A percentile compares a stretch with the other conserved stretches of the same genome.
Evolutionary conservation across 2,329 filamentous ascomycete species (phyloP).

Genomic region (Juglanconis oblonga): DNA sequence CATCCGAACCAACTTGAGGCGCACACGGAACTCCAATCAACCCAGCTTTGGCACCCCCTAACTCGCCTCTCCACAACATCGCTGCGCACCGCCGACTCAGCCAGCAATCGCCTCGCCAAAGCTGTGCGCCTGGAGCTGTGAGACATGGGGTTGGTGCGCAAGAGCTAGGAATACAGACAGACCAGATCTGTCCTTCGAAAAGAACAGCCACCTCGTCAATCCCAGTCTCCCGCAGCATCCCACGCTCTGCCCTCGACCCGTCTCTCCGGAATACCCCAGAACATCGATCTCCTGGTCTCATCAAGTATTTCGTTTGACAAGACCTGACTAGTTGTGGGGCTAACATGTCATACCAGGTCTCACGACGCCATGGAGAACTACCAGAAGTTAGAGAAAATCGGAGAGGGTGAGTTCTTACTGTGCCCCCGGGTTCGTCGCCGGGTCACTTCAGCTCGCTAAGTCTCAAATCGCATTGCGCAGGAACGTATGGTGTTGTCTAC

Average conservation of each 20-base stretch:
- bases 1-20: not conserved
- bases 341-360: slow-evolving; percentile 2
- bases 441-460: not conserved
- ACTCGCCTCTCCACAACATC: too few relatives aligned
- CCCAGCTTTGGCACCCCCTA: too few relatives aligned
- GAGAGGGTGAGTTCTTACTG: slow-evolving; percentile 57
- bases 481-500: slow-evolving; percentile 90
- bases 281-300: not conserved
- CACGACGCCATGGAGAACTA: slow-evolving; percentile 51
- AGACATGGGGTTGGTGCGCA: not conserved
- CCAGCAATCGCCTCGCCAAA: not conserved
- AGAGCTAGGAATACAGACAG: not conserved
- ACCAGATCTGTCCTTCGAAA: not conserved
- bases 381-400: slow-evolving; percentile 78
- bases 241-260: not conserved
- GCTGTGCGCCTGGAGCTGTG: not conserved
- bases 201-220: not conserved
- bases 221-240: not conserved
- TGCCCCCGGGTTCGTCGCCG: not conserved
- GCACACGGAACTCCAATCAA: too few relatives aligned
- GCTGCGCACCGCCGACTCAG: too few relatives aligned
- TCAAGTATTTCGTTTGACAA: not conserved
- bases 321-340: not conserved
- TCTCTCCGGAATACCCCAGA: not conserved
- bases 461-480: slow-evolving; percentile 39